Evolutionary conservation across 129 eudicot genomes (phyloP).

Genomic region (Helichrysum umbraculigerum): DNA sequence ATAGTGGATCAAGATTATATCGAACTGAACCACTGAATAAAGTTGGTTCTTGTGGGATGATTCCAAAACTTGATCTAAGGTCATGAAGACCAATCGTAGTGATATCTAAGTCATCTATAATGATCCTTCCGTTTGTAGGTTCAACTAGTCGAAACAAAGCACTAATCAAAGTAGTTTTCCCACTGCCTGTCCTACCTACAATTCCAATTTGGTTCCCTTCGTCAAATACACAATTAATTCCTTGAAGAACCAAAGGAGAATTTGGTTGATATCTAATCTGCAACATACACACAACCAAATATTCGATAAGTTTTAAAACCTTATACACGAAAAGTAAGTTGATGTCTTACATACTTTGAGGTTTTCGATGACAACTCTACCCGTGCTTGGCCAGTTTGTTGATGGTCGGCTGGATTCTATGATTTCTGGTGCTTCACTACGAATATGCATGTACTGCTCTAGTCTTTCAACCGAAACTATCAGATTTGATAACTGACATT

Average conservation of each 20-base stretch:
- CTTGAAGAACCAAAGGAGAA: slow-evolving; percentile 59
- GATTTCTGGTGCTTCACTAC: slow-evolving; percentile 64
- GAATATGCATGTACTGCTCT: slow-evolving; percentile 70
- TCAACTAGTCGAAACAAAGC: slow-evolving; percentile 72
- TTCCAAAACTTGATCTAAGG: slow-evolving; percentile 59
- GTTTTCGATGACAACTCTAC: slow-evolving; percentile 55
- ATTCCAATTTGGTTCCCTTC: slow-evolving; percentile 69
- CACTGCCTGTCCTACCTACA: slow-evolving; percentile 81
- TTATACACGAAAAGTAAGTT: not conserved
- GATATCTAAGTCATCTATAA: slow-evolving; percentile 57
- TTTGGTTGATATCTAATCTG: slow-evolving; percentile 61
- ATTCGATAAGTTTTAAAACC: not conserved
- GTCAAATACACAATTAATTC: slow-evolving; percentile 62
- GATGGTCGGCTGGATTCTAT: slow-evolving; percentile 53
- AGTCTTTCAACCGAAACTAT: slow-evolving; percentile 69
- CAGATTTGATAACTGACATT: slow-evolving; percentile 51
- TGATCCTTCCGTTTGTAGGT: slow-evolving; percentile 62
- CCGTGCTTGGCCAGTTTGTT: slow-evolving; percentile 52
- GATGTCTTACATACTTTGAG: slow-evolving; percentile 45
- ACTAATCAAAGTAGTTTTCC: slow-evolving; percentile 70
- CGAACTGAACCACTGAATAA: slow-evolving; percentile 60
- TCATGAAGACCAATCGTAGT: slow-evolving; percentile 60
- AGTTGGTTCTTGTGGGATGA: slow-evolving; percentile 75
- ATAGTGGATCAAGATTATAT: slow-evolving; percentile 64
- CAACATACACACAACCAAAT: slow-evolving; percentile 2